phyloP scores from a whole-genome alignment of 352 stramenopile species.

The Phytophthora syringae region DNA sequence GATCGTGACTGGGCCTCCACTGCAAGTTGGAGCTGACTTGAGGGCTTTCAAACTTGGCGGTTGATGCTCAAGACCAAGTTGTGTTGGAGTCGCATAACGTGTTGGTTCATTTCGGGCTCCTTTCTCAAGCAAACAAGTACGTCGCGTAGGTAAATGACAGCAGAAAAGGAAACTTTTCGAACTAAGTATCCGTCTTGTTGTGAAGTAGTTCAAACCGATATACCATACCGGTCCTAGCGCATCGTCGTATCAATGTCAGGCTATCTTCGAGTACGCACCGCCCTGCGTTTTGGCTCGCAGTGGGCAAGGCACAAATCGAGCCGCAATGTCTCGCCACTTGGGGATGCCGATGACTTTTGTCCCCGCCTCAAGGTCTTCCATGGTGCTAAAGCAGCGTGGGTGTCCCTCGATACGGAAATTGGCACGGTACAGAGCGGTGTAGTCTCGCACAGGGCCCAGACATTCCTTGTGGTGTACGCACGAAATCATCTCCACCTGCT shows the following conservation, averaged over 20 bases:
- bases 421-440: constrained; percentile 39
- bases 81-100: too few species aligned
- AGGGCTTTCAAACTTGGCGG: too few species aligned
- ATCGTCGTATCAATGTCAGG: too few species aligned
- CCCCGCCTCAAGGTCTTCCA: constrained; percentile 41
- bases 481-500: constrained; percentile 62
- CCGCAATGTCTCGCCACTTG: constrained; percentile 47
- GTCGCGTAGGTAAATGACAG: too few species aligned
- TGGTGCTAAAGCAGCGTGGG: constrained; percentile 50
- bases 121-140: too few species aligned
- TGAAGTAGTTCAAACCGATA: too few species aligned
- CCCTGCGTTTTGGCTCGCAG: constrained; percentile 6
- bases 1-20: neutral
- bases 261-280: too few species aligned
- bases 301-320: constrained; percentile 42
- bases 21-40: neutral
- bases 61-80: too few species aligned
- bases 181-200: too few species aligned
- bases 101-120: too few species aligned
- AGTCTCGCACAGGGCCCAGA: constrained; percentile 50
- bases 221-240: too few species aligned
- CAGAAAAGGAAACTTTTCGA: too few species aligned
- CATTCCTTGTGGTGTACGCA: constrained; percentile 65
- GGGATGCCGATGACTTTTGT: constrained; percentile 56
- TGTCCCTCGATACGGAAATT: constrained; percentile 59